Base-by-base conservation (phyloP, 1,139 yeast genomes). In the Chernovozyma sophiae-reginae region DNA sequence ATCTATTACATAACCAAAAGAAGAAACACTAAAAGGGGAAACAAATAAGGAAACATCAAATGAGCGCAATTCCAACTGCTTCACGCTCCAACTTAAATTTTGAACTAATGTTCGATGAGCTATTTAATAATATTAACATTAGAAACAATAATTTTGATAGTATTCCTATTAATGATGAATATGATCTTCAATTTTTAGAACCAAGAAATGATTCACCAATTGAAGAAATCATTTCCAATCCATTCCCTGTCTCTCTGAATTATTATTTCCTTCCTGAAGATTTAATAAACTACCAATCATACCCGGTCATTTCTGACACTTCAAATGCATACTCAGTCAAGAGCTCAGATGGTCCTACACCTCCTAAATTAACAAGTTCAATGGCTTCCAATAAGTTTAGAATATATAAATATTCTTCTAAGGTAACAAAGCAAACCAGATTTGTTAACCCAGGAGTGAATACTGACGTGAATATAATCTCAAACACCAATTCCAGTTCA, bases 361-460 rank as follows among this genome's bases (percentile, higher is more conserved):
- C n/a, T n/a, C n/a, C n/a, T n/a, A n/a, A n/a, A n/a, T n/a, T n/a
- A n/a, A n/a, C n/a, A n/a, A n/a, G n/a, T n/a, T n/a, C n/a, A n/a
- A n/a, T n/a, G n/a, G n/a, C n/a, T n/a, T n/a, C n/a, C n/a, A 6
- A 20, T 20, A 20, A 20, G 23, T 20, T 20, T 10, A 36, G 31
- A 26, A 38, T 42, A 15, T 43, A 38, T 31, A 33, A 33, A 13
- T 36, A 35, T 20, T 7, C 23, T 7, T 7, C 23, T 7, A 20
- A 6, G 10, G 23, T 6, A 20, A 20, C 23, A 20, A 20, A 10
- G 10, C 23, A 10, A 20, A 6, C 23, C 23, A 20, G 10, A 20
- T 20, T 20, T 20, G 6, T 10, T 20, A 20, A 20, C 6, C n/a
- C n/a, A n/a, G n/a, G n/a, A n/a, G n/a, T n/a, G n/a, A n/a, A n/a